phyloP scores from a whole-genome alignment of 1,284 basidiomycete genomes.

The Ceratobasidium sp. region DNA sequence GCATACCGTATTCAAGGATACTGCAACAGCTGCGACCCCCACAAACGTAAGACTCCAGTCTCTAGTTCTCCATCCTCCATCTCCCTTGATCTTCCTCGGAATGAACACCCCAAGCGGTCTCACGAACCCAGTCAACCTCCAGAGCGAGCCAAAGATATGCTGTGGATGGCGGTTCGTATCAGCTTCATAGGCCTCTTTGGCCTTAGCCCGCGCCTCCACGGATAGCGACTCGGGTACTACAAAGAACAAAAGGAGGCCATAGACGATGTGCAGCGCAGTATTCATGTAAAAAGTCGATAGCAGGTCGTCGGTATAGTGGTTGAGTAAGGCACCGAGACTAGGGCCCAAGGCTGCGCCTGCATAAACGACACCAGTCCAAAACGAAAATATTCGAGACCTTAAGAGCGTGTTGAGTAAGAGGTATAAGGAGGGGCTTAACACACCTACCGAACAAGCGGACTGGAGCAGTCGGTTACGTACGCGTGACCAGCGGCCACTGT shows the following conservation, averaged over 20 bases:
- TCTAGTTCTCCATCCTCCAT: constrained; percentile 52
- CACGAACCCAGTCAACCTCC: constrained; percentile 64
- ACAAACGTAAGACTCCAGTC: constrained; percentile 81
- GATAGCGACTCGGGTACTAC: constrained; percentile 84
- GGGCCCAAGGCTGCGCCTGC: constrained; percentile 83
- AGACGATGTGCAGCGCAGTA: constrained; percentile 64
- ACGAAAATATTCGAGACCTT: constrained; percentile 72
- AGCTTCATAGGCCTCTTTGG: constrained; percentile 47
- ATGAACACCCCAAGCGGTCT: constrained; percentile 76
- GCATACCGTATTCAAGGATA: constrained; percentile 62
- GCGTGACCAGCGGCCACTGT: constrained; percentile 70
- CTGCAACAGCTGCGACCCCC: constrained; percentile 62
- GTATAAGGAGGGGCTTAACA: background rate
- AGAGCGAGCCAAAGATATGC: background rate
- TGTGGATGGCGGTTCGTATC: constrained; percentile 26
- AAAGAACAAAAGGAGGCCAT: constrained; percentile 68
- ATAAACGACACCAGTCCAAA: constrained; percentile 73
- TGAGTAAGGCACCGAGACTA: constrained; percentile 74
- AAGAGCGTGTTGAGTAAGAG: background rate
- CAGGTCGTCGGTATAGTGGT: constrained; percentile 69
- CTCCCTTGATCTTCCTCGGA: constrained; percentile 64
- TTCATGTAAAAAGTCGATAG: constrained; percentile 84
- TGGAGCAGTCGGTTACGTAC: constrained; percentile 74
- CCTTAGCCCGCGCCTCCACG: constrained; percentile 42
- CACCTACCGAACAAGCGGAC: constrained; percentile 62